Evolutionary conservation across 768 basidiomycete genomes (phyloP).

Genomic region (Mycena epipterygia): DNA sequence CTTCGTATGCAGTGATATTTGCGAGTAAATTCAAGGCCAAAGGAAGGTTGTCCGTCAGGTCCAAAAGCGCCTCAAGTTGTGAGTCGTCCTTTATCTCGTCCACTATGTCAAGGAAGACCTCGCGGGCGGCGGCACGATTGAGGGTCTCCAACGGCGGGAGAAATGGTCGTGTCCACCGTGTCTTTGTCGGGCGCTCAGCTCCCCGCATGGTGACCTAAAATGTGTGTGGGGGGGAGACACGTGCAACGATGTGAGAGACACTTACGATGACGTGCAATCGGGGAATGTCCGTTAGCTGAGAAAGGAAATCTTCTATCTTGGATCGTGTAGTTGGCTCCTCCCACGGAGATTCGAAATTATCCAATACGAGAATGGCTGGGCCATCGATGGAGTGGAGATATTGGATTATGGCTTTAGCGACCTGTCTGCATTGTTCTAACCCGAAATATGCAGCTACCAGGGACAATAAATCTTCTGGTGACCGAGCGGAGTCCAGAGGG

Average conservation of each 20-base stretch:
- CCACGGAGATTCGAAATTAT: slow-evolving; percentile 10
- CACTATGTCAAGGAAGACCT: slow-evolving; percentile 1
- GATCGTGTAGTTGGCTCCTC: neutral
- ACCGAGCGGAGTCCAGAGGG: neutral
- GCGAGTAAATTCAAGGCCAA: neutral
- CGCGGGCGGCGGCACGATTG: neutral
- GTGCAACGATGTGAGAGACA: neutral
- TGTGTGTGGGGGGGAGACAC: neutral
- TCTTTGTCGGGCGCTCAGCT: neutral
- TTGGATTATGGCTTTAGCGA: neutral
- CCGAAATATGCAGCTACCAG: neutral
- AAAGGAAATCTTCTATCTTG: neutral
- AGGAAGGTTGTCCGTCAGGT: neutral
- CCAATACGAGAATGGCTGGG: neutral
- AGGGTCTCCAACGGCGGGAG: neutral
- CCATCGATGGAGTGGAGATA: neutral
- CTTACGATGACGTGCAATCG: neutral
- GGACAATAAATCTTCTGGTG: neutral
- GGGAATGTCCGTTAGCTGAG: neutral
- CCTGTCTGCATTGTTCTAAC: neutral
- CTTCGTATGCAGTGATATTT: slow-evolving; percentile 2
- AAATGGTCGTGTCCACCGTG: neutral
- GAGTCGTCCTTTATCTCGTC: neutral
- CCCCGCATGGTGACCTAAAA: slow-evolving; percentile 12
- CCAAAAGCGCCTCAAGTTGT: neutral